Evolutionary conservation across 164 flowering plant species (phyloP), one percentile per base, ranked within the genome.

Genomic region (Cinnamomum micranthum): DNA sequence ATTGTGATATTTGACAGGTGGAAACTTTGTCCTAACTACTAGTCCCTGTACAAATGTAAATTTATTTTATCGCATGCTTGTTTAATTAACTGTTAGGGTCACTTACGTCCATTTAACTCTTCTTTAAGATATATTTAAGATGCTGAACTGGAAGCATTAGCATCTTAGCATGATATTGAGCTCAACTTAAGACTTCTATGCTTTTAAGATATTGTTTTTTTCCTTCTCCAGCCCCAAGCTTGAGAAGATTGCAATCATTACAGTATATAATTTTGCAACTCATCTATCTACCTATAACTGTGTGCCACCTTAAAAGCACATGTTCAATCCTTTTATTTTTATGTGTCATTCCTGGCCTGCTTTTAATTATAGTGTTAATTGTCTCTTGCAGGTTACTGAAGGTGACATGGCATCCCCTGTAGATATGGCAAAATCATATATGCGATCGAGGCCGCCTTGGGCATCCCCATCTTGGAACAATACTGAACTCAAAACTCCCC

Each of bases 401-500:
- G 80, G 69, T 60, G 87, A 81, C 50, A 70, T 27, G 25, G 91
- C 89, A 50, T 92, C 98, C 58, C 98, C 98, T 35, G 91, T 85
- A 52, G 89, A 88, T 80, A 50, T 94, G 81, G 98, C 98, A 72
- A 94, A 82, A 81, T 85, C 89, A 23, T 94, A 88, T 75, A 92
- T 94, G 97, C 79, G 73, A 74, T 76, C 80, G 13, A 88, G 94
- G 24, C 94, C 93, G 70, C 89, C 90, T 17, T 91, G 97, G 98
- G 85, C 91, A 13, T 94, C 98, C 33, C 93, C 92, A 15, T 83
- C 85, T 50, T 47, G 73, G 12, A 82, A 77, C 27, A 76, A 70
- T 74, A 15, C 71, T 77, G 87, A 81, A 75, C 67, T 69, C 50
- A 75, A 55, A 76, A 77, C 86, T 41, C 79, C 88, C 25, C 79